Evolutionary conservation across 805 yeast species (phyloP), one percentile per base, ranked within the genome.

Genomic region (Saturnispora saitoi): DNA sequence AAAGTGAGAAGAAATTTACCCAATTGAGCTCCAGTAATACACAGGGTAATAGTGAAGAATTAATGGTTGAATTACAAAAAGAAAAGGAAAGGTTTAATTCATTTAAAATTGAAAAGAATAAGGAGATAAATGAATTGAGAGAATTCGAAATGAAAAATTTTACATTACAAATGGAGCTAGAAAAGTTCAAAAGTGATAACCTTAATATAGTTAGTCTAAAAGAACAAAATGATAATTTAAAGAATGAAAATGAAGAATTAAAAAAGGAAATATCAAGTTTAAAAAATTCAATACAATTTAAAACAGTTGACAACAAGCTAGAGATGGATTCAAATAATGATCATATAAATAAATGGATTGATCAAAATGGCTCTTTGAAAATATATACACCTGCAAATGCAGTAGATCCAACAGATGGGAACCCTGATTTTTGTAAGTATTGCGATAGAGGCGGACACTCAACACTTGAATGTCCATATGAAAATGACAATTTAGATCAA

Each of bases 391-490:
- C 87, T 0, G 67, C 69, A 4, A 61, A 56, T 1, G 63, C 65
- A 19, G 59, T 65, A 12, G 93, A 87, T 61, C 84, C 90, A 0
- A 72, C 89, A 0, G 79, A 78, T 2, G 96, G 96, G 1, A 73
- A 90, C 40, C 69, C 69, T 26, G 73, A 78, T 53, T 91, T 96
- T 95, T 91, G 99, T 68, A 96, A 95, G 0, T 70, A 88, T 47
- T 91, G 99, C 67, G 98, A 91, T 63, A 70, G 87, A 48, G 81
- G 78, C 41, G 99, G 98, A 0, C 99, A 91, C 61, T 82, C 80
- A 43, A 84, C 93, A 54, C 71, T 81, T 29, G 88, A 88, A 48
- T 91, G 99, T 65, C 96, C 96, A 0, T 88, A 78, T 61, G 95
- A 83, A 55, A 76, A 77, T 55, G 83, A 78, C 54, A 67, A 48